phyloP scores from a whole-genome alignment of 2,329 filamentous ascomycete genomes.

The Cladosporium sp. region DNA sequence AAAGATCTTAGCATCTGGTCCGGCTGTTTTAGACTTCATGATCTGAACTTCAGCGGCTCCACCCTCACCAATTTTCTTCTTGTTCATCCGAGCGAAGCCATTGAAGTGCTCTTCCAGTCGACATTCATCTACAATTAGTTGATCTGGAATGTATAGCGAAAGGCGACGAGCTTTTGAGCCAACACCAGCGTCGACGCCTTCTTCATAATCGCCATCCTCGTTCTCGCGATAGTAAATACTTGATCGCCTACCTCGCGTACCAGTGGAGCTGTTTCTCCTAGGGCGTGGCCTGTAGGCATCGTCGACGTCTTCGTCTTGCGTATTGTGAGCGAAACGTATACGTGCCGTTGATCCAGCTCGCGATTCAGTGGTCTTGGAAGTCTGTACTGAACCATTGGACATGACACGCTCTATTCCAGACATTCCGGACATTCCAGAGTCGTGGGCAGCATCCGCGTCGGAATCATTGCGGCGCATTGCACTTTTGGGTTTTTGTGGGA shows the following conservation, averaged over 20 bases:
- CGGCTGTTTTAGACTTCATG: slow-evolving; percentile 67
- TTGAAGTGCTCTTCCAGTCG: slow-evolving; percentile 45
- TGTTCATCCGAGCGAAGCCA: slow-evolving; percentile 66
- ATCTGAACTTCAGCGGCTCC: slow-evolving; percentile 77
- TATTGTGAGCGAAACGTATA: slow-evolving; percentile 8
- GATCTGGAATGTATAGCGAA: slow-evolving; percentile 28
- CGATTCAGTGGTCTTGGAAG: not conserved
- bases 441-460: not conserved
- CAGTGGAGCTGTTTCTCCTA: slow-evolving; percentile 25
- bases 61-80: slow-evolving; percentile 74
- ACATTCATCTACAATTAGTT: slow-evolving; percentile 35
- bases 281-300: slow-evolving; percentile 11
- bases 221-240: slow-evolving; percentile 29
- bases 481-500: not conserved
- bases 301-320: not conserved
- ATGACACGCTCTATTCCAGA: slow-evolving; percentile 5
- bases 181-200: slow-evolving; percentile 30
- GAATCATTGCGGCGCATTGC: slow-evolving; percentile 9
- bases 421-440: slow-evolving; percentile 9
- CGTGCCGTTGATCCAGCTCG: slow-evolving; percentile 2
- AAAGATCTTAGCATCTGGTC: slow-evolving; percentile 55
- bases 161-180: slow-evolving; percentile 33
- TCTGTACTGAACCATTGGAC: slow-evolving; percentile 8
- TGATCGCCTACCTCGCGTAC: slow-evolving; percentile 25
- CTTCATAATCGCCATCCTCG: slow-evolving; percentile 24